Conservation (phyloP, 169 alveolate species). For the Besnoitia besnoiti region DNA sequence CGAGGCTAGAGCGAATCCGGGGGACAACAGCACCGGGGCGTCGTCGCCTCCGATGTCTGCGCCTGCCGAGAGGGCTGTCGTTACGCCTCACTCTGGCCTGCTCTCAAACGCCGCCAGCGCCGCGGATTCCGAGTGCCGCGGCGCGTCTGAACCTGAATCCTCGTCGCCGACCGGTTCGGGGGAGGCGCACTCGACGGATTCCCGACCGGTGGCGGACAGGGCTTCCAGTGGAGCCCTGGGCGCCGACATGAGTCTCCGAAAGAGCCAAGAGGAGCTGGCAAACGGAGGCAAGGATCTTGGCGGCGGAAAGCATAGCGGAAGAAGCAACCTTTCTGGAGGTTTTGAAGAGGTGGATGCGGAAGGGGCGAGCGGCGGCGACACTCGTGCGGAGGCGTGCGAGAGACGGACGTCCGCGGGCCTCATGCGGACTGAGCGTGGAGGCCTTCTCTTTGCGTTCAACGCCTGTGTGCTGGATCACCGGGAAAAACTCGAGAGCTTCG, state of each 20-base stretch:
- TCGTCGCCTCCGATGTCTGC: not conserved
- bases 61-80: not conserved
- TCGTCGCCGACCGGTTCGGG: no score
- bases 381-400: not conserved
- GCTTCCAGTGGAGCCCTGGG: no score
- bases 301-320: no score
- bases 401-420: not conserved
- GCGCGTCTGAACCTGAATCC: no score
- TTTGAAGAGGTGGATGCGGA: no score
- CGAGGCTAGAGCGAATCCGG: not conserved
- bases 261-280: no score
- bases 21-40: not conserved
- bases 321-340: no score
- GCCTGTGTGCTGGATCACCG: conserved; percentile 1
- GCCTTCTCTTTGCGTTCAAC: conserved; percentile 20
- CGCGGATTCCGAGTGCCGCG: no score
- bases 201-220: no score
- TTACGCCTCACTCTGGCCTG: not conserved
- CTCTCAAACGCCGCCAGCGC: not conserved
- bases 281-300: no score
- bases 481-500: conserved; percentile 1
- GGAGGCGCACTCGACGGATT: no score
- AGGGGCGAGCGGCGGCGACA: not conserved
- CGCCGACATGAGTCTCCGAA: no score
- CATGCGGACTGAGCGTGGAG: not conserved